Base-by-base conservation (phyloP, 306 rosid genomes). In the Vigna reflexopilosa region DNA sequence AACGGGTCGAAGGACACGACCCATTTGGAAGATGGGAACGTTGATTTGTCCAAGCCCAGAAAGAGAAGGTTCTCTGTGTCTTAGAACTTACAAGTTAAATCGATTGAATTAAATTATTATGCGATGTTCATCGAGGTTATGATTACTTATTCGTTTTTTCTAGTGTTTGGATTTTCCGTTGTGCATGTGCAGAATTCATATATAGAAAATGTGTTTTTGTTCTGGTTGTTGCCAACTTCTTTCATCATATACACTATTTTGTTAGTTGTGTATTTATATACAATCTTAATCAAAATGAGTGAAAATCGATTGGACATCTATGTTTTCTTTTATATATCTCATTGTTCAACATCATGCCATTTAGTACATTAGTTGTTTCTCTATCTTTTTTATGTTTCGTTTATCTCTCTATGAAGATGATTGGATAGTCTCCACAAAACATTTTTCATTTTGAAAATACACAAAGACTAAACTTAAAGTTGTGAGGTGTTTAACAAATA, bases 1-100 rank as follows among this genome's bases (percentile, higher is more conserved):
- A 77, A 84, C 30, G 97, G 93, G 16, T 88, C 98, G 0, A 94
- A 90, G 75, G 97, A 94, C 72, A 94, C 93, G 3, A 75, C 87
- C 4, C 80, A 89, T 8, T 52, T 94, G 0, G 94, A 89, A 0
- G 94, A 89, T 55, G 89, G 77, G 44, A 9, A 3, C 5, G 87
- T 90, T 50, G 96, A 94, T 62, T 8, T 84, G 52, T 77, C 87
- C 5, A 87, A 86, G 89, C 98, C 98, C 54, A 91, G 97, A 71
- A 89, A 91, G 19, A 90, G 98, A 84, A 91, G 98, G 80, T 94
- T 94, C 89, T 94, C 98, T 16, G 49, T 93, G 22, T 93, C 98
- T 16, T 91, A 80, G 55, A 62, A 15, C n/a, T n/a, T 26, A 6
- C 3, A 2, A 38, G 5, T 32, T 38, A 1, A 10, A 26, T 5